Evolutionary conservation across 768 basidiomycete species (phyloP).

Genomic region (Boletellus ananas): DNA sequence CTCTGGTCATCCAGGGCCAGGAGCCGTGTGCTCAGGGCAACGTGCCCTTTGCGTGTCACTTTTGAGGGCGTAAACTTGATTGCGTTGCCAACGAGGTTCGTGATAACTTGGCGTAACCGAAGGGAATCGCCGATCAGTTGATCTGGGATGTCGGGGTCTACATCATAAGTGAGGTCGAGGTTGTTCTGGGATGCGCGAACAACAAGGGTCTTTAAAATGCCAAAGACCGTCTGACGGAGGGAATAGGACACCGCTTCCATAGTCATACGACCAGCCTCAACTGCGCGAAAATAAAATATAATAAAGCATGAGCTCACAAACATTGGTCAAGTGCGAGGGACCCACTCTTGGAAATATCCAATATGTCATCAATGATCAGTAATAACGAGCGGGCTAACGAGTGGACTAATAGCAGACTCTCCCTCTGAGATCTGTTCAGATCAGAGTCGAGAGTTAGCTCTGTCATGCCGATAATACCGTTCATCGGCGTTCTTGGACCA

Average conservation of each 20-base stretch:
- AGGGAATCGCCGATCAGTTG: conserved; percentile 96
- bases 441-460: conserved; percentile 96
- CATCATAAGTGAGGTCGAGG: conserved; percentile 92
- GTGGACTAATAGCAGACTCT: conserved; percentile 93
- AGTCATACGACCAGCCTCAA: conserved; percentile 99
- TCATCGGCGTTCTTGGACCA: conserved; percentile 89
- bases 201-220: conserved; percentile 95
- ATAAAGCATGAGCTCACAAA: conserved; percentile 2
- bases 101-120: conserved; percentile 91
- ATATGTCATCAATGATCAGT: conserved; percentile 97
- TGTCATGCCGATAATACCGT: conserved; percentile 99
- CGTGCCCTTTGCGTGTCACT: conserved; percentile 76
- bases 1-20: conserved; percentile 75
- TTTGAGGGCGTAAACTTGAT: conserved; percentile 95
- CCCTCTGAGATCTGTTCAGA: conserved; percentile 88
- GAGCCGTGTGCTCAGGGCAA: conserved; percentile 82
- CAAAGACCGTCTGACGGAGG: conserved; percentile 93
- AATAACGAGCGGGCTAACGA: conserved; percentile 89
- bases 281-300: conserved; percentile 37
- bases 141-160: conserved; percentile 94
- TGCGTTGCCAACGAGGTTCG: conserved; percentile 92
- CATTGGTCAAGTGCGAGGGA: conserved; percentile 15
- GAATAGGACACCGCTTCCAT: conserved; percentile 99
- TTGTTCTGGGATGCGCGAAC: conserved; percentile 97
- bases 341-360: conserved; percentile 99